Base-by-base conservation (phyloP, 2,329 filamentous ascomycete species). In the Rhinocladiella mackenziei region DNA sequence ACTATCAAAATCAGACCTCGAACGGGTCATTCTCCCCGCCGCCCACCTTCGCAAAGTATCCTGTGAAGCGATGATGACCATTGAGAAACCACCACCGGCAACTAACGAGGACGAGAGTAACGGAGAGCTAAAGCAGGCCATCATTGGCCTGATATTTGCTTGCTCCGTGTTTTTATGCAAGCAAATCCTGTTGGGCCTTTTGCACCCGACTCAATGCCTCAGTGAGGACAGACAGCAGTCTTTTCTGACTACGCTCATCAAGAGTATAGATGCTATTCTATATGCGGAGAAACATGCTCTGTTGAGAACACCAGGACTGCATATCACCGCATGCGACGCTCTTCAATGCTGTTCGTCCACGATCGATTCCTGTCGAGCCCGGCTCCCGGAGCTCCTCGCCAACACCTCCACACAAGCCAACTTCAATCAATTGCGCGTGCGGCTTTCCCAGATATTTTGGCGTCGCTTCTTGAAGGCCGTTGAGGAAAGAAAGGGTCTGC, bases 401-500 rank as follows among this genome's bases (percentile, higher is more conserved):
- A 26, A 25, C 13, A 33, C 15, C 15, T 22, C 32, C 2, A 7
- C 32, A 10, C 20, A 13, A 23, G 19, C 32, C 10, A 31, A 30
- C 11, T 8, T 43, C n/a, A 26, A 26, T 19, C 45, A 53, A 18
- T 25, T 53, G n/a, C 40, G 31, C 20, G 32, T 59, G n/a, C 43
- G 50, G 9, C 34, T 73, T 30, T 73, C 71, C 0, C 71, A 72
- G 45, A 50, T 69, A 3, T 71, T 67, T 48, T 74, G 71, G 71
- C 66, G 65, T 33, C 63, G 67, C 7, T 73, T 71, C 43, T 56
- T 69, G 15, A 65, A 68, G 43, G 63, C 65, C 34, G 68, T 65
- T 37, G 64, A 69, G 45, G 45, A 57, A 25, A 60, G 62, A 1
- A 60, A 61, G 45, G 50, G 56, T 2, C 55, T 60, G 41, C 56